Conservation (phyloP, 768 basidiomycete genomes). For the Naganishia antarctica region DNA sequence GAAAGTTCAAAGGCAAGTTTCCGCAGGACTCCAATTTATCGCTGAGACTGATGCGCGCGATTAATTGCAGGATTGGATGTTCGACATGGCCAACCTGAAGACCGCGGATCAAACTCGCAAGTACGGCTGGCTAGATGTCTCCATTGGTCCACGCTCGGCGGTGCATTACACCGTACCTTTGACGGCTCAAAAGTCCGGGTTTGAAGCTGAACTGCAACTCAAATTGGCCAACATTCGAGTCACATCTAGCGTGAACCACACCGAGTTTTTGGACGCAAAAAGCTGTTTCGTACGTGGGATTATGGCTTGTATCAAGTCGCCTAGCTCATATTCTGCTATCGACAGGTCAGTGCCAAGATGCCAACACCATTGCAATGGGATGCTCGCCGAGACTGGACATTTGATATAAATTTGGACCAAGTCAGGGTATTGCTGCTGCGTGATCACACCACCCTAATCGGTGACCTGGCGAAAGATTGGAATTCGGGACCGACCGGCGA, state of each 20-base stretch:
- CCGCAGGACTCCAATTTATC: background rate
- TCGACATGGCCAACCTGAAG: conserved; percentile 61
- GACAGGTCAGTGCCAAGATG: conserved; percentile 51
- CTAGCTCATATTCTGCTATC: background rate
- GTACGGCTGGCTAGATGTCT: conserved; percentile 62
- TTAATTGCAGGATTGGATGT: conserved; percentile 74
- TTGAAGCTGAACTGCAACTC: conserved; percentile 71
- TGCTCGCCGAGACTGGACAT: conserved; percentile 68
- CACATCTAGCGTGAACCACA: conserved; percentile 82
- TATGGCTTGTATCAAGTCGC: conserved; percentile 14
- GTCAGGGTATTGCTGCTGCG: conserved; percentile 74
- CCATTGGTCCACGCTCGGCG: conserved; percentile 73
- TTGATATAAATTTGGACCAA: conserved; percentile 66
- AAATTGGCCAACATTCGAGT: conserved; percentile 73
- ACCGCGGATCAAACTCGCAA: conserved; percentile 54
- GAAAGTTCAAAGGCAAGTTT: conserved; percentile 75
- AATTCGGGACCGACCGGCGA: conserved; percentile 72
- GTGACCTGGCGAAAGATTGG: conserved; percentile 92
- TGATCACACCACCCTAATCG: conserved; percentile 91
- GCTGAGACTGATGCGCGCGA: background rate
- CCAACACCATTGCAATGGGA: conserved; percentile 82
- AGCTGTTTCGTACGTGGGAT: conserved; percentile 63
- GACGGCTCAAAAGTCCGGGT: conserved; percentile 67
- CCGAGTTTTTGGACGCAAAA: conserved; percentile 68
- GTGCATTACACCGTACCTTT: conserved; percentile 80